Base-by-base conservation (phyloP, 768 basidiomycete species). In the Crucibulum laeve region DNA sequence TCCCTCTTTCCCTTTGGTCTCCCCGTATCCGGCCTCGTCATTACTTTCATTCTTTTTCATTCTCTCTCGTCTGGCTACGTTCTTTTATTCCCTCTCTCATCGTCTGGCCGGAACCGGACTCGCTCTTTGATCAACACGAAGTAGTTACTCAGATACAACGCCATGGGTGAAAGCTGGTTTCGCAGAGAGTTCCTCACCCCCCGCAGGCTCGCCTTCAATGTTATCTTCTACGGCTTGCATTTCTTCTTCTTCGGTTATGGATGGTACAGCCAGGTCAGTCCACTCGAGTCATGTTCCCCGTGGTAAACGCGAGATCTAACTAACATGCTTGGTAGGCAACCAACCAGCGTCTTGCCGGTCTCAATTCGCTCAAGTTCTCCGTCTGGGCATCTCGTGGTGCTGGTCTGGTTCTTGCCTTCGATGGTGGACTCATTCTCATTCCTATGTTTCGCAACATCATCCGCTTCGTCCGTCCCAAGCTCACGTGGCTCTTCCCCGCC, bases 351-450 rank as follows among this genome's bases (percentile, higher is more conserved):
- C 74, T 96, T 23, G 75, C 82, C 32, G 84, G 77, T 19, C 79
- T 97, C 44, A 96, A 97, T 58, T 69, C 61, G 5, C 76, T 97
- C 54, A 76, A 65, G 50, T 95, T 73, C 64, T 92, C 90, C 15
- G 91, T 93, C 32, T 97, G 93, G 93, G 69, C 59, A 10, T 94
- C 91, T 44, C 84, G 93, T 49, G 93, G 91, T 30, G 93, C 93
- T 35, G 93, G 91, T 58, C 82, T 97, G 26, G 87, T 84, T 38
- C 80, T 97, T 34, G 92, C 91, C 15, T 83, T 84, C 57, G 82
- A 93, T 61, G 92, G 90, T 3, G 84, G 80, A 40, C 67, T 95
- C 51, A 91, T 96, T 51, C 76, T 94, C 42, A 57, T 97, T 36
- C 93, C 93, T 25, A 85, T 95, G 82, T 61, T 94, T 45, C 87